A percentile compares a stretch with the other conserved stretches of the same genome.
Conservation (phyloP, 192 early-diverging fungal genomes). For the Coemansia asiatica region DNA sequence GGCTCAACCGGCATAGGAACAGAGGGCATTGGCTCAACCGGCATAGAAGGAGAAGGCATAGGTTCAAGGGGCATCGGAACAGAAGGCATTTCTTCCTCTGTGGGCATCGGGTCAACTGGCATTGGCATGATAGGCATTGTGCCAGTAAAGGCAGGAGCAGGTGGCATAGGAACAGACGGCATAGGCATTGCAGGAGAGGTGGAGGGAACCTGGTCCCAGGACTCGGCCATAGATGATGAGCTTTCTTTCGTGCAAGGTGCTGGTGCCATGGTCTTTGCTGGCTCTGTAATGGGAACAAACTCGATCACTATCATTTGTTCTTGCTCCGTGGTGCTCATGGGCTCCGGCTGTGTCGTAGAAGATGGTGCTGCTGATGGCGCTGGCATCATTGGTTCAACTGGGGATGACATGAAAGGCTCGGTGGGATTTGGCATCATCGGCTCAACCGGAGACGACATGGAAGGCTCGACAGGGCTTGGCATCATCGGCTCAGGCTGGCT, state of each 20-base stretch:
- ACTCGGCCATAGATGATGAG: neutral
- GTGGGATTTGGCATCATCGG: neutral
- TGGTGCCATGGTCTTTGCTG: conserved; percentile 13
- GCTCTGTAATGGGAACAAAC: conserved; percentile 16
- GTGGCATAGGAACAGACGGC: conserved; percentile 13
- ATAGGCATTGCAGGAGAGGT: conserved; percentile 8
- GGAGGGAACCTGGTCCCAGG: neutral
- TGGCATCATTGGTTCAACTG: neutral
- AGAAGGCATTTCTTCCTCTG: conserved; percentile 9
- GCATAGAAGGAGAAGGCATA: conserved; percentile 8
- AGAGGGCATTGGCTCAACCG: conserved; percentile 8
- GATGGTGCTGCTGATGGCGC: neutral
- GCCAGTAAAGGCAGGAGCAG: neutral
- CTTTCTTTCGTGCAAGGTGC: neutral
- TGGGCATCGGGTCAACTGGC: conserved; percentile 9
- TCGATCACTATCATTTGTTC: conserved; percentile 25
- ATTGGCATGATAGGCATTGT: conserved; percentile 4
- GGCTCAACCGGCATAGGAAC: conserved; percentile 8
- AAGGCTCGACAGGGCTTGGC: neutral
- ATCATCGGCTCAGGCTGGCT: conserved; percentile 7
- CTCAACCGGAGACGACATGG: neutral
- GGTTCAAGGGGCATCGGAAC: conserved; percentile 4
- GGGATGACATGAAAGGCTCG: neutral
- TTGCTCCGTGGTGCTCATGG: conserved; percentile 7
- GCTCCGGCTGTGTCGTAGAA: neutral